Evolutionary conservation across 768 basidiomycete species (phyloP).

Genomic region (Collybia nuda): DNA sequence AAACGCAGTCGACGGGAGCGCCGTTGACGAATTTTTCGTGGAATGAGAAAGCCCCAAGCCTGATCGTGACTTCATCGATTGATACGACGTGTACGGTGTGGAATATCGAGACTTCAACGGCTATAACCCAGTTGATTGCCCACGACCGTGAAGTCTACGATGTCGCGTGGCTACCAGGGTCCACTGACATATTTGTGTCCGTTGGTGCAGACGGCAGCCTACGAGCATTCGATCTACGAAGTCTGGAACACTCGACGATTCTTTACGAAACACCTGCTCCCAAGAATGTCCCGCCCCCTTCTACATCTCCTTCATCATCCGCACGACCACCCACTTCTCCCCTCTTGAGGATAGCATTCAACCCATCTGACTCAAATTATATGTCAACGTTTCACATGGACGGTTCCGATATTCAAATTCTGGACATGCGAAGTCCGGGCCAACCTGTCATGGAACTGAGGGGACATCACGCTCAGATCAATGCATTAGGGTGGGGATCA

Average conservation of each 20-base stretch:
- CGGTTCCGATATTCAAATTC: slow-evolving; percentile 82
- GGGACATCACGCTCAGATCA: slow-evolving; percentile 80
- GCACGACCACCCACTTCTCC: slow-evolving; percentile 78
- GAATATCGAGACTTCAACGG: slow-evolving; percentile 93
- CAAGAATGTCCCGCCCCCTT: slow-evolving; percentile 61
- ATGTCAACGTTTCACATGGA: slow-evolving; percentile 98
- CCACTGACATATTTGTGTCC: slow-evolving; percentile 96
- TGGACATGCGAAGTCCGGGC: slow-evolving; percentile 97
- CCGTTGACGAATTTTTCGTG: slow-evolving; percentile 97
- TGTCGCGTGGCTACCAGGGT: slow-evolving; percentile 96
- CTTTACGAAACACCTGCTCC: slow-evolving; percentile 91
- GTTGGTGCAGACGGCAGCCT: slow-evolving; percentile 97
- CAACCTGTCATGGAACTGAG: slow-evolving; percentile 91
- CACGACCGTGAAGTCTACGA: slow-evolving; percentile 97
- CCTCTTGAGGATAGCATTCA: slow-evolving; percentile 85
- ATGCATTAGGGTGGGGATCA: slow-evolving; percentile 89
- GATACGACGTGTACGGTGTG: slow-evolving; percentile 99
- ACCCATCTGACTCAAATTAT: slow-evolving; percentile 89
- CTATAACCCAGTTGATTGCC: slow-evolving; percentile 95
- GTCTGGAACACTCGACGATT: slow-evolving; percentile 97
- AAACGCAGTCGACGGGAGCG: slow-evolving; percentile 78
- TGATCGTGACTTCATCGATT: slow-evolving; percentile 96
- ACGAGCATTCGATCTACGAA: slow-evolving; percentile 94
- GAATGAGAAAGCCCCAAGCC: slow-evolving; percentile 89
- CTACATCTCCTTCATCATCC: slow-evolving; percentile 55